Percentiles rank a stretch among this genome's conserved stretches.
Conservation (phyloP, 1,284 basidiomycete genomes). For the Mycena sp. region DNA sequence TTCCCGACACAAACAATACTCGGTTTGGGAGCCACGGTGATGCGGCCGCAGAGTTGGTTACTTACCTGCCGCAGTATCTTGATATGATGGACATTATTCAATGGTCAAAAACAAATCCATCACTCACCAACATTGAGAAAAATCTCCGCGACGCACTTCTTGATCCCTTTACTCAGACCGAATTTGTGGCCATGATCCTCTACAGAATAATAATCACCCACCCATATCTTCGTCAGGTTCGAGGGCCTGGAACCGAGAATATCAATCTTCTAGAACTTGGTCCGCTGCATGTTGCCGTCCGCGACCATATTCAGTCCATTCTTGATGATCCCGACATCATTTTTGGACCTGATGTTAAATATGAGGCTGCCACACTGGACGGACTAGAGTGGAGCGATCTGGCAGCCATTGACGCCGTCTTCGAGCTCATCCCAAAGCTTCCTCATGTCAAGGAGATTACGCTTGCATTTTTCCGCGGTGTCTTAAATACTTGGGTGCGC, state of each 20-base stretch:
- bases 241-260: slow-evolving; percentile 23
- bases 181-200: slow-evolving; percentile 32
- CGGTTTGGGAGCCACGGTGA: slow-evolving; percentile 14
- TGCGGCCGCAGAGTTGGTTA: slow-evolving; percentile 15
- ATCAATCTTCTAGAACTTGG: slow-evolving; percentile 44
- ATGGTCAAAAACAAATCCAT: not conserved
- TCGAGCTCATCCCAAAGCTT: slow-evolving; percentile 10
- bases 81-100: slow-evolving; percentile 18
- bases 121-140: slow-evolving; percentile 41
- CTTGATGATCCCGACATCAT: slow-evolving; percentile 41
- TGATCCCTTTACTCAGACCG: slow-evolving; percentile 32
- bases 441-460: slow-evolving; percentile 35
- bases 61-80: not conserved
- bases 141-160: slow-evolving; percentile 45
- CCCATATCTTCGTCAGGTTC: slow-evolving; percentile 34
- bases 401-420: not conserved
- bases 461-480: slow-evolving; percentile 39
- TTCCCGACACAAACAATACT: slow-evolving; percentile 30
- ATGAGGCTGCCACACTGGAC: not conserved
- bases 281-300: slow-evolving; percentile 34
- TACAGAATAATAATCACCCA: slow-evolving; percentile 44
- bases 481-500: slow-evolving; percentile 38
- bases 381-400: not conserved
- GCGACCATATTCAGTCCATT: slow-evolving; percentile 35
- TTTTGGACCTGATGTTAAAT: slow-evolving; percentile 17